Evolutionary conservation across 164 flowering plant species (phyloP).

Genomic region (Piper betle): DNA sequence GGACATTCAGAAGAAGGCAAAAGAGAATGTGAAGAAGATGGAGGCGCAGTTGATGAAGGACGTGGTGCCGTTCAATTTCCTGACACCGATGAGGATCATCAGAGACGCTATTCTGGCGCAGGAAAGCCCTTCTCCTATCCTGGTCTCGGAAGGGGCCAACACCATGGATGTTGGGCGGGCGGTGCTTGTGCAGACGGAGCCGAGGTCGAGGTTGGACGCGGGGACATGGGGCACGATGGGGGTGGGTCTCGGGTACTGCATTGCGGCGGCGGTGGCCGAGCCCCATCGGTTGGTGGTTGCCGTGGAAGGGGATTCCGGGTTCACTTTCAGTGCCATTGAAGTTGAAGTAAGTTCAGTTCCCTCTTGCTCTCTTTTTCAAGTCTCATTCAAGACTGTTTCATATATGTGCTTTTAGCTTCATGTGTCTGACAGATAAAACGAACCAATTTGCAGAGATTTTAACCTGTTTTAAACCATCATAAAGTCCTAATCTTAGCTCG

Average conservation of each 20-base stretch:
- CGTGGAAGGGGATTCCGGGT: conserved; percentile 97
- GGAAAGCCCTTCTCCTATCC: conserved; percentile 77
- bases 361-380: conserved; percentile 1
- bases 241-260: conserved; percentile 94
- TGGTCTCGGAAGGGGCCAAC: conserved; percentile 98
- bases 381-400: not conserved
- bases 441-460: too few species aligned
- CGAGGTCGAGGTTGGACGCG: conserved; percentile 93
- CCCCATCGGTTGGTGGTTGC: conserved; percentile 89
- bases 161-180: conserved; percentile 93
- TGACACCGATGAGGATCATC: conserved; percentile 91
- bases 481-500: too few species aligned
- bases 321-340: conserved; percentile 95
- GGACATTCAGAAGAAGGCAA: conserved; percentile 51
- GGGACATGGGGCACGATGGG: conserved; percentile 99
- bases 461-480: conserved; percentile 6
- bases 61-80: conserved; percentile 90
- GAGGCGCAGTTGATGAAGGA: conserved; percentile 68
- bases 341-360: conserved; percentile 49
- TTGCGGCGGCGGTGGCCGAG: conserved; percentile 93
- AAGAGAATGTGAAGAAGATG: conserved; percentile 75
- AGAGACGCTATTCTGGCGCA: conserved; percentile 71
- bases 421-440: not conserved
- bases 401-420: not conserved
- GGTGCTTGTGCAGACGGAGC: conserved; percentile 88